A percentile compares a stretch with the other conserved stretches of the same genome.
Evolutionary conservation across 1,284 basidiomycete genomes (phyloP).

Genomic region (Neotropicomus parvogracilis): DNA sequence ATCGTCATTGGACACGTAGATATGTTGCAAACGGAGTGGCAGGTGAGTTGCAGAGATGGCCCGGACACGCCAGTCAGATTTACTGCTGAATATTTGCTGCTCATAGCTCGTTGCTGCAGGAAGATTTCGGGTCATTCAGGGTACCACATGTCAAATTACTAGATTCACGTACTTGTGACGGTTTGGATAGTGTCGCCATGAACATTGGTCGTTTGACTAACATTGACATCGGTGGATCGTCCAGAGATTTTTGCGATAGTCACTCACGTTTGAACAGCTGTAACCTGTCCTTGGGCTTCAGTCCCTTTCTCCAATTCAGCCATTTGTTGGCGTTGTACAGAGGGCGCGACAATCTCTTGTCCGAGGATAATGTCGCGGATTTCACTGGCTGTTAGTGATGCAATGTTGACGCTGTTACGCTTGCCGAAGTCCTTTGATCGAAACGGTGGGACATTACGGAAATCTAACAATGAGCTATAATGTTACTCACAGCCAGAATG

Average conservation of each 20-base stretch:
- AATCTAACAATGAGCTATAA: neutral
- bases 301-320: constrained; percentile 97
- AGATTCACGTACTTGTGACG: constrained; percentile 71
- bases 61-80: constrained; percentile 98
- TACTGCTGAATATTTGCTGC: constrained; percentile 95
- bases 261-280: constrained; percentile 85
- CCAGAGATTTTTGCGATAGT: neutral
- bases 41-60: constrained; percentile 96
- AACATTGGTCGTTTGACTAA: constrained; percentile 90
- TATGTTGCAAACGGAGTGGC: constrained; percentile 93
- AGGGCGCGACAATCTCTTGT: constrained; percentile 93
- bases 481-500: constrained; percentile 67
- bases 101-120: constrained; percentile 89
- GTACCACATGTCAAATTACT: neutral
- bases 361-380: constrained; percentile 96
- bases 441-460: constrained; percentile 11
- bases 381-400: constrained; percentile 93
- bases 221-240: constrained; percentile 15
- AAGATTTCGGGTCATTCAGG: constrained; percentile 11
- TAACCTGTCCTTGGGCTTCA: constrained; percentile 93
- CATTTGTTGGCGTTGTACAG: constrained; percentile 97
- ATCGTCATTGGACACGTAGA: constrained; percentile 98
- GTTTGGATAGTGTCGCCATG: constrained; percentile 97
- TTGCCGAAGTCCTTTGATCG: constrained; percentile 87
- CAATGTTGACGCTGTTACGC: constrained; percentile 98